Percentiles rank a stretch among this genome's conserved stretches.
Evolutionary conservation across 2,329 filamentous ascomycete genomes (phyloP).

Genomic region (Karstenula rhodostoma): DNA sequence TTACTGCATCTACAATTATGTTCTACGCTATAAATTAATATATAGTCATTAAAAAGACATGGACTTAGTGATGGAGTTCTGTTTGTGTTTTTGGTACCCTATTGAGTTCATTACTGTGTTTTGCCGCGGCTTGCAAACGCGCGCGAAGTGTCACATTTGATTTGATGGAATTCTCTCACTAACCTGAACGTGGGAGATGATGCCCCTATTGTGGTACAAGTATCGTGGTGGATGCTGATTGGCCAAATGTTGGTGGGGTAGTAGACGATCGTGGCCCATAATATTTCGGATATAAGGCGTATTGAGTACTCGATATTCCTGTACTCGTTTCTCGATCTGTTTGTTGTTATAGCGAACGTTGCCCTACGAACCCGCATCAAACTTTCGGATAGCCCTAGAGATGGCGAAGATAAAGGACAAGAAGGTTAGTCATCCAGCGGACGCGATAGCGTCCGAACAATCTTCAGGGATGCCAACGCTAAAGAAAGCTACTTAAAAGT

Average conservation of each 20-base stretch:
- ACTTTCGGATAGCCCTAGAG: constrained; percentile 3
- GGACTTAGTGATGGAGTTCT: neutral
- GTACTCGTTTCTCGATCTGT: neutral
- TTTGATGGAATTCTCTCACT: neutral
- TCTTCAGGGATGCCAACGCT: constrained; percentile 4
- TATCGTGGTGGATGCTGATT: constrained; percentile 13
- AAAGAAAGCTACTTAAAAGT: constrained; percentile 7
- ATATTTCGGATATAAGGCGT: constrained; percentile 5
- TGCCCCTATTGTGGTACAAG: neutral
- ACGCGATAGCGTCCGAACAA: constrained; percentile 5
- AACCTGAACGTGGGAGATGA: neutral
- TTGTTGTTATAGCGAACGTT: constrained; percentile 4
- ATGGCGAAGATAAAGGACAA: constrained; percentile 4
- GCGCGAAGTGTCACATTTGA: no score
- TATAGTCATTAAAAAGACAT: neutral
- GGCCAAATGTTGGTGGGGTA: constrained; percentile 6
- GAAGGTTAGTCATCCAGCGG: constrained; percentile 6
- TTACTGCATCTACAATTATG: neutral
- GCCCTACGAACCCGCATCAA: constrained; percentile 1
- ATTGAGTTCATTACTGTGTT: no score
- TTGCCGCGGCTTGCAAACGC: no score
- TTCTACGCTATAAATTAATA: neutral
- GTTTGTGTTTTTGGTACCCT: no score
- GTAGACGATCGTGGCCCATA: neutral
- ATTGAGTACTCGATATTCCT: constrained; percentile 7